Percentiles rank a stretch among this genome's conserved stretches.
Conservation (phyloP, 768 basidiomycete species). For the Boletus rubropictus region DNA sequence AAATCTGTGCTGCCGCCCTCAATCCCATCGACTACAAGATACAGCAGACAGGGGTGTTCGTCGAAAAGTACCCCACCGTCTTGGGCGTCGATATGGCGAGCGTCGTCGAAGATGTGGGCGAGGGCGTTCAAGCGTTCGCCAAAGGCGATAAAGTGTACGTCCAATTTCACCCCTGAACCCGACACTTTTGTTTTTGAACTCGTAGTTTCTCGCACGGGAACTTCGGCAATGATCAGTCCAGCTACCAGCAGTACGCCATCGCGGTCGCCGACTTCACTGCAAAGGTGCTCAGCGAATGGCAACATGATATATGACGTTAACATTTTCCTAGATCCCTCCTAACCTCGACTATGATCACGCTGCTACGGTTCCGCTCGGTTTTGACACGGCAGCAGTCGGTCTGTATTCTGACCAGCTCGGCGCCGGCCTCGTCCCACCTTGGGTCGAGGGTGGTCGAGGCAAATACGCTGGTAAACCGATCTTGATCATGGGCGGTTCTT, state of each 20-base stretch:
- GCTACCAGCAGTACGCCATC: conserved; percentile 40
- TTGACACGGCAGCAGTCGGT: conserved; percentile 44
- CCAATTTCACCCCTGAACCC: not conserved
- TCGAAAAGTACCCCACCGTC: conserved; percentile 33
- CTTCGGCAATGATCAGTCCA: conserved; percentile 29
- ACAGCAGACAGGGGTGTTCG: conserved; percentile 27
- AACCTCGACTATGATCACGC: conserved; percentile 41
- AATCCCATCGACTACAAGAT: conserved; percentile 45
- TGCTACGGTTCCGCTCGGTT: conserved; percentile 41
- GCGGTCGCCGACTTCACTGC: conserved; percentile 30
- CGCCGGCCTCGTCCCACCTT: conserved; percentile 35
- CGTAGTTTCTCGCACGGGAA: conserved; percentile 22
- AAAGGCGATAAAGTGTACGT: conserved; percentile 40
- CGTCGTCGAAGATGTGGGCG: conserved; percentile 35
- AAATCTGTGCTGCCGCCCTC: conserved; percentile 35
- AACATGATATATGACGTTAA: conserved; percentile 2
- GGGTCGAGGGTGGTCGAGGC: conserved; percentile 27
- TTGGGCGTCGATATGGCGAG: conserved; percentile 36
- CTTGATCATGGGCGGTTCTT: conserved; percentile 44
- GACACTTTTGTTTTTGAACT: not conserved
- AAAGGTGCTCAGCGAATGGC: conserved; percentile 24
- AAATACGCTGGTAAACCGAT: conserved; percentile 39
- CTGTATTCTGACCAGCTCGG: conserved; percentile 39
- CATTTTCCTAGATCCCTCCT: conserved; percentile 35
- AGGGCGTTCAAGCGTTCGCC: conserved; percentile 29